These are phyloP conservation scores for Camellia japonica DNA, from an alignment of 148 eudicot species.

Conservation along the genomic window DNA sequence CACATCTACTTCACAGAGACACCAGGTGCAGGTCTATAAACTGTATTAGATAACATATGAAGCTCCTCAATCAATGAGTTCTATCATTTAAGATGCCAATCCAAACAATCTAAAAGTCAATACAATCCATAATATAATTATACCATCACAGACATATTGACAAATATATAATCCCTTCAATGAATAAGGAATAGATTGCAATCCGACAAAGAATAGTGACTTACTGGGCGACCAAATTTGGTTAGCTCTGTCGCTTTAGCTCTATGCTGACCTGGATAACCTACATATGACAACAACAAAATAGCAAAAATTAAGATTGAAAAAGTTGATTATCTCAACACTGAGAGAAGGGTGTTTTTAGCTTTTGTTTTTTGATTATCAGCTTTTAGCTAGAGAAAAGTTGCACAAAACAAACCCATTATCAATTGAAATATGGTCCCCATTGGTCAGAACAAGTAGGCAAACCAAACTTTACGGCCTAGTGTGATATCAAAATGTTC, in stretches of 20 bases:
- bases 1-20: background rate
- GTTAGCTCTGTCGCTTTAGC: conserved; percentile 81
- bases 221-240: conserved; percentile 94
- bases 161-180: background rate
- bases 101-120: background rate
- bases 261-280: conserved; percentile 76
- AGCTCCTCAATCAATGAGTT: background rate
- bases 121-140: background rate
- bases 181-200: background rate
- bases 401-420: background rate
- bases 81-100: background rate
- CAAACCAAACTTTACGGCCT: background rate
- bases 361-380: too few species aligned
- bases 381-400: too few species aligned
- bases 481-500: background rate
- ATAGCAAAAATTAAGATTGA: background rate
- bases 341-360: too few species aligned
- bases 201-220: conserved; percentile 21
- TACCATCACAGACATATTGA: background rate
- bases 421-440: background rate
- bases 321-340: too few species aligned
- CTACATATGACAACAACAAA: conserved; percentile 21
- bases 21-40: background rate
- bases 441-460: background rate
- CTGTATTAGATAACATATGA: background rate